A percentile compares a stretch with the other conserved stretches of the same genome.
phyloP scores from a whole-genome alignment of 1,284 basidiomycete species.

The Leccinum griseonigrum region DNA sequence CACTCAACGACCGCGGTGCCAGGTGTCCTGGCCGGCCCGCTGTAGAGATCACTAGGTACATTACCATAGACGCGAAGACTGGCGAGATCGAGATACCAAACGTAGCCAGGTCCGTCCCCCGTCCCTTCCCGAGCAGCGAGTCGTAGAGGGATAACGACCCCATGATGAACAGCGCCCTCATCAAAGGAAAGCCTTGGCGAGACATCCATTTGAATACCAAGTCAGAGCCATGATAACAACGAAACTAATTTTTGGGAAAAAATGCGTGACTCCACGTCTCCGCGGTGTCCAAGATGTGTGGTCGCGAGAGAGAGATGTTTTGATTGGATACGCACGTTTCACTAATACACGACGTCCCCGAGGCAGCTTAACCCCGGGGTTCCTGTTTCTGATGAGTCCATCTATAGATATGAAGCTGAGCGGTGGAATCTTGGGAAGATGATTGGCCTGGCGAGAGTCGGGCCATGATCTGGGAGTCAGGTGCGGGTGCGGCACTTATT shows the following conservation, averaged over 20 bases:
- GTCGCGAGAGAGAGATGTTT: constrained; percentile 4
- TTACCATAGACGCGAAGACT: constrained; percentile 55
- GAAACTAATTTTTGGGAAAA: constrained; percentile 1
- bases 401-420: constrained; percentile 26
- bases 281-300: constrained; percentile 17
- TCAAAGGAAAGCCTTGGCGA: constrained; percentile 53
- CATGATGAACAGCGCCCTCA: constrained; percentile 37
- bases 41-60: constrained; percentile 66
- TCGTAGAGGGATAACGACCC: constrained; percentile 3
- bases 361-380: constrained; percentile 26
- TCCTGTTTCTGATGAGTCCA: constrained; percentile 33
- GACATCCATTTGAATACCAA: constrained; percentile 37
- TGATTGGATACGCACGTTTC: constrained; percentile 25
- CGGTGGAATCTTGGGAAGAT: constrained; percentile 21
- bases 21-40: constrained; percentile 65
- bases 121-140: constrained; percentile 1
- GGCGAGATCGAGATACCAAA: constrained; percentile 61
- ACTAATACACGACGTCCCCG: constrained; percentile 24
- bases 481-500: constrained; percentile 15
- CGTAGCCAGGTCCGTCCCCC: constrained; percentile 40
- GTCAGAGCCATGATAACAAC: constrained; percentile 12
- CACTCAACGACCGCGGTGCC: constrained; percentile 9
- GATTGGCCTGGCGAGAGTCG: constrained; percentile 16
- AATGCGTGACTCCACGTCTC: constrained; percentile 18
- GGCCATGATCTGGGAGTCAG: constrained; percentile 13